phyloP scores from a whole-genome alignment of 257 asterid genomes.

The Solanum chiquidenum region DNA sequence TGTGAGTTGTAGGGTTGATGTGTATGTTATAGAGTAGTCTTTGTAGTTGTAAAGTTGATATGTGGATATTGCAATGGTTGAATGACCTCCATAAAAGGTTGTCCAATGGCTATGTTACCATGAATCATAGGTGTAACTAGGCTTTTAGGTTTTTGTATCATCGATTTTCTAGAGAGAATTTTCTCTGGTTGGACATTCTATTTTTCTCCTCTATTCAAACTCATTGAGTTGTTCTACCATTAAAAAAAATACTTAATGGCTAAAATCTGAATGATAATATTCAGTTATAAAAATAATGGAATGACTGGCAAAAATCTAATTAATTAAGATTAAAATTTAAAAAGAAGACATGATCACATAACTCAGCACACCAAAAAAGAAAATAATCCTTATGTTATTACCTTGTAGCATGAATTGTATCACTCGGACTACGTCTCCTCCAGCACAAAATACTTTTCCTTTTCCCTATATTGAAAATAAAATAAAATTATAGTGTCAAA shows the following conservation, averaged over 20 bases:
- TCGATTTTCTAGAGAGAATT: background rate
- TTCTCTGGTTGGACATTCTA: background rate
- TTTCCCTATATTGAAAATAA: background rate
- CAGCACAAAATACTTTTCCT: slow-evolving; percentile 13
- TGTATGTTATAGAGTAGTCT: background rate
- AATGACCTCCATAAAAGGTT: background rate
- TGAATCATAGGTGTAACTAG: background rate
- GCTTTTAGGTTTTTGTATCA: background rate
- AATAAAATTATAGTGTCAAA: background rate
- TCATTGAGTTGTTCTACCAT: background rate
- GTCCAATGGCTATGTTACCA: background rate
- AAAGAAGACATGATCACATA: background rate
- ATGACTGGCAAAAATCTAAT: no score
- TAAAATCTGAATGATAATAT: background rate
- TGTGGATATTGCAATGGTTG: background rate
- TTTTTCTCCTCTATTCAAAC: background rate
- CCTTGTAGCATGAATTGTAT: background rate
- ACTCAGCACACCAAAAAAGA: background rate
- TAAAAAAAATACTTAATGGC: background rate
- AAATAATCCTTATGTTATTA: background rate
- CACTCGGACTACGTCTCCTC: slow-evolving; percentile 3
- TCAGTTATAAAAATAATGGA: no score
- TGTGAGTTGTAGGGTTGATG: background rate
- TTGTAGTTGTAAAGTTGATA: background rate
- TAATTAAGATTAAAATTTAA: background rate